Base-by-base conservation (phyloP, 2,329 filamentous ascomycete genomes). In the Aspergillus persii region DNA sequence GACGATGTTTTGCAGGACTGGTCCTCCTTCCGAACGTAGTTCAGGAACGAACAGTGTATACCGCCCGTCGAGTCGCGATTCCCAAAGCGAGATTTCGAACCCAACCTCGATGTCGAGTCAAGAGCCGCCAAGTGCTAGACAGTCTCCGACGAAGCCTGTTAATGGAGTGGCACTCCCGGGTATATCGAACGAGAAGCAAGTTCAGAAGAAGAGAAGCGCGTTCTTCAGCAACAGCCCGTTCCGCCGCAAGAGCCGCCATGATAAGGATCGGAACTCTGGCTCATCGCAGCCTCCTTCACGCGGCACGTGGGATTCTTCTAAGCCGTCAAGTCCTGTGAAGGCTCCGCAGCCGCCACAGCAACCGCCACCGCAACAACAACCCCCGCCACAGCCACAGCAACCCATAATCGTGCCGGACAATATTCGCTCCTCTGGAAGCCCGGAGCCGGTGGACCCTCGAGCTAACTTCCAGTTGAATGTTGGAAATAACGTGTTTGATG, bases 161-260 rank as follows among this genome's bases (percentile, higher is more conserved):
- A 74, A 75, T 61, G 73, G 72, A 51, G 70, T 76, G 30, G 65
- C 72, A 4, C 63, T 77, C 18, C 77, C 82, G 3, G 77, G 78
- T 1, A 74, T 79, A 48, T 80, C 78, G 9, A 83, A 85, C 11
- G 87, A 91, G 12, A 91, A 88, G 70, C 83, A 86, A 50, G 80
- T 92, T 15, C 81, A 84, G 62, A 88, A 88, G 77, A 86, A 84
- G 71, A 86, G 86, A 74, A 96, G 91, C 61, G 90, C 91, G 0
- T 97, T 98, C 77, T 96, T 99, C 79, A 91, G 93, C 73, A 92
- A 92, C 68, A 90, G 94, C 71, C 94, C 94, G 0, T 99, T 99
- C 80, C 85, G 93, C 33, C 86, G 94, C 57, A 96, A 96, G 84
- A 96, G 93, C 72, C 92, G 89, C 69, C 86, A 86, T 63, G 87